Conservation (phyloP, 2,329 filamentous ascomycete genomes). For the Verruconis gallopava region DNA sequence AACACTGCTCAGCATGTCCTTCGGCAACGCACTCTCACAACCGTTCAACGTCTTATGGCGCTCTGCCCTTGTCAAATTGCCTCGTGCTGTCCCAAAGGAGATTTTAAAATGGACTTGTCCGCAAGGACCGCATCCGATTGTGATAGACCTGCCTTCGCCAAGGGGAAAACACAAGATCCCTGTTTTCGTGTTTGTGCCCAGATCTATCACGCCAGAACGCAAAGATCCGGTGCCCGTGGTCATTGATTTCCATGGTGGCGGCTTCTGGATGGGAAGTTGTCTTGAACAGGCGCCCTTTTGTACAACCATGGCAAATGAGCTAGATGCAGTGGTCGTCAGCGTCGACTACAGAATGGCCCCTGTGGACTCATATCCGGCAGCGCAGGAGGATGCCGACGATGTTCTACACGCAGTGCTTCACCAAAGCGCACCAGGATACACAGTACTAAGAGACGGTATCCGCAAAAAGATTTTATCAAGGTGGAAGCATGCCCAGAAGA, state of each 20-base stretch:
- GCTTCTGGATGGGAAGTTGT: conserved; percentile 31
- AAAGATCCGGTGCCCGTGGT: conserved; percentile 22
- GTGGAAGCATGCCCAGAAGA: conserved; percentile 16
- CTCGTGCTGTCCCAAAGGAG: conserved; percentile 24
- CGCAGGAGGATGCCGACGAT: conserved; percentile 35
- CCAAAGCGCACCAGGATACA: conserved; percentile 19
- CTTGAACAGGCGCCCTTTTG: conserved; percentile 35
- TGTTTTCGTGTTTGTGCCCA: conserved; percentile 30
- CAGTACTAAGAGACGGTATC: conserved; percentile 18
- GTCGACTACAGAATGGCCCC: conserved; percentile 37
- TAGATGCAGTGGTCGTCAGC: conserved; percentile 30
- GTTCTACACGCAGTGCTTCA: conserved; percentile 31
- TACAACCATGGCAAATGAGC: conserved; percentile 31
- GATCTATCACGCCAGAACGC: conserved; percentile 16
- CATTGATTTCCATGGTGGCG: conserved; percentile 31
- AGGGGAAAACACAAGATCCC: conserved; percentile 25
- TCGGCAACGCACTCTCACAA: conserved; percentile 16
- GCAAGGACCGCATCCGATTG: conserved; percentile 29
- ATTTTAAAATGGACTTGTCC: conserved; percentile 27
- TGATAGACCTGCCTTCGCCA: conserved; percentile 25
- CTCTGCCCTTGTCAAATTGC: conserved; percentile 24
- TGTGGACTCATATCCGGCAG: conserved; percentile 33
- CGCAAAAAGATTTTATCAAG: conserved; percentile 23
- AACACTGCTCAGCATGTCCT: neutral
- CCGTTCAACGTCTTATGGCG: conserved; percentile 26